Percentiles rank a stretch among this genome's conserved stretches.
These are phyloP conservation scores for Polygonum maritimum DNA, from an alignment of 148 eudicot genomes.

Conservation along the genomic window DNA sequence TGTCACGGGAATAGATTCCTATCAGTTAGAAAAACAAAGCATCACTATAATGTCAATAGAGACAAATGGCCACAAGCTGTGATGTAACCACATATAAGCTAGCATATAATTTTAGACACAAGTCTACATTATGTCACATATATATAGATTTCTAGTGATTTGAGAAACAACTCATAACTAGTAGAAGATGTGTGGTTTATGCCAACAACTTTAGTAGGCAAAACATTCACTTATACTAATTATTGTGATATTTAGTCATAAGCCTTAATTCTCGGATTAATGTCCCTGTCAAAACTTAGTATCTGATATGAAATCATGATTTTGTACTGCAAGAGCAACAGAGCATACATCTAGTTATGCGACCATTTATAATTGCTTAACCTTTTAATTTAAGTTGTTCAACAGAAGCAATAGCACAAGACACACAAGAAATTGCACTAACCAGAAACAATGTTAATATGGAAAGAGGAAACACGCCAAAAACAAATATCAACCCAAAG, in stretches of 20 bases:
- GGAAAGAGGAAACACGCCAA: not conserved
- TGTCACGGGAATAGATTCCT: conserved; percentile 96
- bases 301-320: not conserved
- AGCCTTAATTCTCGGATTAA: not conserved
- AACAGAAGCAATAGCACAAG: not conserved
- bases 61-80: not conserved
- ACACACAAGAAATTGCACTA: not conserved
- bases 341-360: not conserved
- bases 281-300: not conserved
- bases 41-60: not conserved
- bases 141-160: not conserved
- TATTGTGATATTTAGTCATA: not conserved
- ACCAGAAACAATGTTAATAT: not conserved
- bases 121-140: not conserved
- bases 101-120: not conserved
- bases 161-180: not conserved
- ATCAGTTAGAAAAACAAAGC: conserved; percentile 3
- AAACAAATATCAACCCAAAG: not conserved
- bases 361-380: not conserved
- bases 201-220: not conserved
- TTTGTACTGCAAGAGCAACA: not conserved
- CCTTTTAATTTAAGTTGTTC: not conserved
- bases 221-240: not conserved
- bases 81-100: not conserved
- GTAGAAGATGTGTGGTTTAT: not conserved